Percentiles rank a stretch among this genome's conserved stretches.
Evolutionary conservation across 495 filamentous ascomycete species (phyloP).

Genomic region (Penicillium coffeae): DNA sequence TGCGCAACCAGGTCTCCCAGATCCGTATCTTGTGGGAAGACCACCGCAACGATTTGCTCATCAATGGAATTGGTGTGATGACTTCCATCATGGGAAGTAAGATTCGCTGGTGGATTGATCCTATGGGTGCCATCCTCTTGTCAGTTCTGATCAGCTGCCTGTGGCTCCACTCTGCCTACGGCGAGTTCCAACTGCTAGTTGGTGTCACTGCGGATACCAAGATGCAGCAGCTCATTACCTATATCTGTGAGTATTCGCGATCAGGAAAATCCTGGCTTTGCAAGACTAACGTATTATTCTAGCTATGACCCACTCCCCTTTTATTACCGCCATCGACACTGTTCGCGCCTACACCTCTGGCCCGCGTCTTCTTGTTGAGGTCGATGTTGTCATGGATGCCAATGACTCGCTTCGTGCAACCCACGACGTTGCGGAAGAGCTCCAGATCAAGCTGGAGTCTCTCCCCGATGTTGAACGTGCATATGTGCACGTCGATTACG

Average conservation of each 20-base stretch:
- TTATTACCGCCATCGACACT: slow-evolving; percentile 84
- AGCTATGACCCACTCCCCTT: slow-evolving; percentile 82
- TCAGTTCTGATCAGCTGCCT: slow-evolving; percentile 69
- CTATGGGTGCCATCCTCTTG: slow-evolving; percentile 82
- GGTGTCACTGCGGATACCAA: slow-evolving; percentile 81
- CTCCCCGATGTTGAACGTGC: slow-evolving; percentile 89
- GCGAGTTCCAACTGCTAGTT: slow-evolving; percentile 85
- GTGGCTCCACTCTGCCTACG: slow-evolving; percentile 82
- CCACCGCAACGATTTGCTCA: slow-evolving; percentile 82
- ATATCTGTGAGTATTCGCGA: slow-evolving; percentile 62
- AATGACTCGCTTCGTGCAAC: slow-evolving; percentile 65
- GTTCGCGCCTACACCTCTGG: slow-evolving; percentile 91
- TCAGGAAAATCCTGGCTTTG: too few species aligned
- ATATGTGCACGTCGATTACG: slow-evolving; percentile 97
- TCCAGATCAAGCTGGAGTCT: slow-evolving; percentile 92
- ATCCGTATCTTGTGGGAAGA: slow-evolving; percentile 92
- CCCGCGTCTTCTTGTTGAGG: slow-evolving; percentile 83
- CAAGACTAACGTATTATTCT: too few species aligned
- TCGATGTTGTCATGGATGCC: slow-evolving; percentile 83
- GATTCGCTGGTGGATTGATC: slow-evolving; percentile 92
- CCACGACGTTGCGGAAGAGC: slow-evolving; percentile 89
- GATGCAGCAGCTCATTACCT: slow-evolving; percentile 91
- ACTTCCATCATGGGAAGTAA: slow-evolving; percentile 84
- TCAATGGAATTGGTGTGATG: slow-evolving; percentile 88
- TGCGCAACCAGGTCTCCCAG: slow-evolving; percentile 85